Conservation (phyloP, 2,329 filamentous ascomycete species). For the Davidsoniella australis region DNA sequence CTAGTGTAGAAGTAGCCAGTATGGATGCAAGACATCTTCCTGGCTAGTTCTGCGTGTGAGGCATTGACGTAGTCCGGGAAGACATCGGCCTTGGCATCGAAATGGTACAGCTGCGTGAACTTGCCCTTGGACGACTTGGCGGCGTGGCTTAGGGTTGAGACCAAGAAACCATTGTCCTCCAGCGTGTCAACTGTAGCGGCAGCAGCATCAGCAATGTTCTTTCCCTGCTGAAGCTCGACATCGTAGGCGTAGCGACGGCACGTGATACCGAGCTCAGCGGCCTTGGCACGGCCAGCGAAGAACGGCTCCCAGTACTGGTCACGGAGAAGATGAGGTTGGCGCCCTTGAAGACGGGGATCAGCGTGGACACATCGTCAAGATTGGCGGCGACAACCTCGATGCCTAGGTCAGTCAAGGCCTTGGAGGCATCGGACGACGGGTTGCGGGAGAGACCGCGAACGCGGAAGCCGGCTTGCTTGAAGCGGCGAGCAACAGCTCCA, state of each 20-base stretch:
- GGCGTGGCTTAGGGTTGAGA: slow-evolving; percentile 33
- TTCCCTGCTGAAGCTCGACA: slow-evolving; percentile 32
- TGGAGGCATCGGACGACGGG: slow-evolving; percentile 23
- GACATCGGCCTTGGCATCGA: slow-evolving; percentile 34
- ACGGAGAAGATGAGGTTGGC: slow-evolving; percentile 36
- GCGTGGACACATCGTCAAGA: slow-evolving; percentile 23
- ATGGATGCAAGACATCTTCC: slow-evolving; percentile 34
- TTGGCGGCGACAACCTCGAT: slow-evolving; percentile 29
- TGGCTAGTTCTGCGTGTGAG: slow-evolving; percentile 26
- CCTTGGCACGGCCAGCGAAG: slow-evolving; percentile 24
- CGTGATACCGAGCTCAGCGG: slow-evolving; percentile 22
- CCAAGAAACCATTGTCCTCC: slow-evolving; percentile 31
- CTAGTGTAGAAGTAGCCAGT: slow-evolving; percentile 33
- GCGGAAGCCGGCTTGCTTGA: slow-evolving; percentile 25
- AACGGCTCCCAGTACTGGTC: slow-evolving; percentile 40
- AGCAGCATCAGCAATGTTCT: slow-evolving; percentile 38
- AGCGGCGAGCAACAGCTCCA: slow-evolving; percentile 32
- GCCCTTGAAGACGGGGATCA: slow-evolving; percentile 25
- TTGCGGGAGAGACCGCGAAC: slow-evolving; percentile 33
- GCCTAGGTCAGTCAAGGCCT: slow-evolving; percentile 24
- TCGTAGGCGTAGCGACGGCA: slow-evolving; percentile 29
- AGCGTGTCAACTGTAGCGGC: slow-evolving; percentile 24
- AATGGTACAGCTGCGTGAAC: slow-evolving; percentile 33
- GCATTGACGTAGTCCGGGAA: slow-evolving; percentile 29
- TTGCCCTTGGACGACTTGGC: slow-evolving; percentile 27